Base-by-base conservation (phyloP, 345 rosid genomes). In the Microthlaspi erraticum region DNA sequence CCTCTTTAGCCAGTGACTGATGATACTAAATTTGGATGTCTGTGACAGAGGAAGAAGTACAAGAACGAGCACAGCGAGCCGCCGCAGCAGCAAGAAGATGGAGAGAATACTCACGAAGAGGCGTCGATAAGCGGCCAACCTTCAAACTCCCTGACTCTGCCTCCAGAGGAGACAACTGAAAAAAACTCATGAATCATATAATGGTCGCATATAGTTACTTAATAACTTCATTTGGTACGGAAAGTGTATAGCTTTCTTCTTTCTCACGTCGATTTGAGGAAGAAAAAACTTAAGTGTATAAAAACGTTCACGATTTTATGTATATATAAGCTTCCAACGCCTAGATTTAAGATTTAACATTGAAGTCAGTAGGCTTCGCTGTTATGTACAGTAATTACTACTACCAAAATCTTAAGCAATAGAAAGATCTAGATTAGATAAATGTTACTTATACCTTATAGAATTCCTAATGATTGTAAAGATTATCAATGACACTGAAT, bases 41-140 rank as follows among this genome's bases (percentile, higher is more conserved):
- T 46, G 20, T 58, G 77, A 77, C 89, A 89, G 98, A 91, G 76
- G 94, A 86, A 80, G 93, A 91, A 82, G 84, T 77, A 58, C 82
- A 86, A 65, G 92, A 89, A 68, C 85, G 93, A 72, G 87, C 90
- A 18, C 83, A 64, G 49, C 79, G 90, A 76, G 93, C 96, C 0
- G 96, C 98, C 0, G 96, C 91, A 5, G 97, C 97, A 5, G 87
- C 98, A 8, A 78, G 93, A 41, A 83, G 90, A 81, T 93, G 96
- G 97, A 87, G 98, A 76, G 97, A 93, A 78, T 93, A 89, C 71
- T 91, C 98, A 6, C 83, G 97, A 59, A 79, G 78, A 68, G 98
- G 97, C 37, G 97, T 59, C 0, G 97, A 93, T 72, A 86, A 87
- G 80, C 90, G 85, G 29, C 92, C 94, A 9, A 82, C 87, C 17